phyloP scores from a whole-genome alignment of 129 eudicot genomes.

The Smallanthus sonchifolius region DNA sequence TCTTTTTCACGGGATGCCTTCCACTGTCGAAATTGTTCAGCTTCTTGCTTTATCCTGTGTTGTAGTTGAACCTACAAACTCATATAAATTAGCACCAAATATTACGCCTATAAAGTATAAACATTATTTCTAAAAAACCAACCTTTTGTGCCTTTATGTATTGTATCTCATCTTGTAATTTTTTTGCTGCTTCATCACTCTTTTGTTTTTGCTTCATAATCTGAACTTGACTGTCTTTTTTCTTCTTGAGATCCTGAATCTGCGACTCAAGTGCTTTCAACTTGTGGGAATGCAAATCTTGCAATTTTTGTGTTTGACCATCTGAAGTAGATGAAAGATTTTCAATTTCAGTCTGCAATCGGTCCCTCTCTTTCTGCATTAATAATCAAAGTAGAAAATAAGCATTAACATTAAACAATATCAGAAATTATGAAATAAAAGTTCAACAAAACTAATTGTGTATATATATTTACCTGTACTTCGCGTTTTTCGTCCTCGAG shows the following conservation, averaged over 20 bases:
- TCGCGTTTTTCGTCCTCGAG: conserved; percentile 95
- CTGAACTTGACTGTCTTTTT: conserved; percentile 96
- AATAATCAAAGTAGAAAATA: background rate
- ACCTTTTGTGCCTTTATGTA: conserved; percentile 99
- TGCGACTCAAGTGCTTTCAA: conserved; percentile 84
- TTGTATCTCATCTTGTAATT: conserved; percentile 93
- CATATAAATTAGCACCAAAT: conserved; percentile 18
- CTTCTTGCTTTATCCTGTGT: conserved; percentile 92
- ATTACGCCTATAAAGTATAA: background rate
- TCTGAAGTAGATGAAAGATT: conserved; percentile 78
- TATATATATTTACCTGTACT: conserved; percentile 59
- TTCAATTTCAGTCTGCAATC: conserved; percentile 82
- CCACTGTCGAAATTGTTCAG: conserved; percentile 98
- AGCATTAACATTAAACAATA: background rate
- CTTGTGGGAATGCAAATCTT: conserved; percentile 86
- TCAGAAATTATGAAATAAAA: background rate
- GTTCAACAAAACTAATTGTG: background rate
- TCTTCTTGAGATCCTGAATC: conserved; percentile 97
- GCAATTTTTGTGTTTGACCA: conserved; percentile 86
- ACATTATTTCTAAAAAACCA: background rate
- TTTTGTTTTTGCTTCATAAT: conserved; percentile 89
- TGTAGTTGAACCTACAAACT: conserved; percentile 84
- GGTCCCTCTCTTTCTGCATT: conserved; percentile 89
- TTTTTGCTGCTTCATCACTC: conserved; percentile 97
- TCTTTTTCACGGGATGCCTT: conserved; percentile 98